Conservation (phyloP, 257 asterid genomes). For the Solanum pennellii region DNA sequence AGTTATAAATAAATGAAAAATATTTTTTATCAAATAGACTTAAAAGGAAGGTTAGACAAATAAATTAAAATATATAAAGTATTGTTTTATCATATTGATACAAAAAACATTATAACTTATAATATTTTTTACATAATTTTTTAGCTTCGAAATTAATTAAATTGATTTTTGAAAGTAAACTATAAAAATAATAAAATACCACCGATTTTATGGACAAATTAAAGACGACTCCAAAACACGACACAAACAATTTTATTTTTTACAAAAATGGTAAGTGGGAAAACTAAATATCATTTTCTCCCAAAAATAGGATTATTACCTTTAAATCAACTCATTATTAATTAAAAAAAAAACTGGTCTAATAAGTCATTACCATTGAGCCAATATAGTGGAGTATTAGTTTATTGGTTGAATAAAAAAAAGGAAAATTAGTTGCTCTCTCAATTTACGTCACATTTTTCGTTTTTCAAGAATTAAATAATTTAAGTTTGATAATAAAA, state of each 20-base stretch:
- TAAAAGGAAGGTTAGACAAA: background rate
- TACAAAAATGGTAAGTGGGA: background rate
- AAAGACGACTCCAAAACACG: background rate
- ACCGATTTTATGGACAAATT: background rate
- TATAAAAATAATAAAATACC: background rate
- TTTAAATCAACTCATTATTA: background rate
- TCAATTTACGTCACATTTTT: no score
- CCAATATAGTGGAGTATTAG: background rate
- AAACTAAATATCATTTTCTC: background rate
- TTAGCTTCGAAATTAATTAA: background rate
- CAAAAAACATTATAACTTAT: no score
- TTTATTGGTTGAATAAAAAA: background rate
- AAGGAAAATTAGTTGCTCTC: no score
- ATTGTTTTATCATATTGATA: background rate
- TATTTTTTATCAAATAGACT: no score
- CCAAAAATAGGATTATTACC: background rate
- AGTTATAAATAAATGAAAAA: no score
- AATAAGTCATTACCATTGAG: background rate
- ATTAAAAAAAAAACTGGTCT: background rate
- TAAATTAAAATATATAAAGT: no score
- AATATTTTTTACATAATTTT: accelerated
- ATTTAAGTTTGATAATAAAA: accelerated
- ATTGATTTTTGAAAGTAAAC: accelerated
- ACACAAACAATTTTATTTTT: no score
- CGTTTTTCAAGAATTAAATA: accelerated